Base-by-base conservation (phyloP, 257 asterid genomes). In the Solanum chaucha region DNA sequence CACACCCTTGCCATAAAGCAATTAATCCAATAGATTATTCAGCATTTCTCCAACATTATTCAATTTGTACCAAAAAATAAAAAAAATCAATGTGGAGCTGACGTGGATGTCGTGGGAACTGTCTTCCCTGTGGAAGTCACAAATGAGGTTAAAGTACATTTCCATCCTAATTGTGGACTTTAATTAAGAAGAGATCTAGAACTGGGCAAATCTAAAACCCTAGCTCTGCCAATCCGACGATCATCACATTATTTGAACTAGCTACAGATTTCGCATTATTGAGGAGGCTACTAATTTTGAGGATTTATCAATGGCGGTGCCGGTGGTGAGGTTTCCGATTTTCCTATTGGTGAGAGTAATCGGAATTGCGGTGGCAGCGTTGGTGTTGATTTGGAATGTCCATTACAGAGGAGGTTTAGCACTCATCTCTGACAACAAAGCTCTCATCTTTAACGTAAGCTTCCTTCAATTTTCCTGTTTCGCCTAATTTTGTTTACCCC, bases 381-480 rank as follows among this genome's bases (percentile, higher is more conserved):
- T 95, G 88, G 90, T 93, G 28, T 58, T 96, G 51, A 77, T 89
- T 11, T 96, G 99, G 99, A 93, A 86, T 73, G 71, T 93, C 72
- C 98, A 88, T 87, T 96, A 89, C 90, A 92, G 99, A 89, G 99
- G 99, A 86, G 99, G 99, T 34, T 87, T 96, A 90, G 96, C 99
- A 78, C 94, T 96, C 90, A 88, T 91, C 34, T 93, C 99, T 88
- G 93, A 91, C 22, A 80, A 95, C 67, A 95, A 95, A 72, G 92
- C 84, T 78, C 98, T 91, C 87, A 92, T 96, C 85, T 96, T 95
- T 41, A 96, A 96, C 46, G 98, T 96, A 92, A 89, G 75, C 73
- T 13, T 65, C 81, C 48, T 30, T 82, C 40, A 82, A 0, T 64
- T 80, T 14, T 24, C 59, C 32, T 28, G 5, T 30, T 58, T 46